Evolutionary conservation across 768 basidiomycete genomes (phyloP).

Genomic region (Lactifluus rugatus): DNA sequence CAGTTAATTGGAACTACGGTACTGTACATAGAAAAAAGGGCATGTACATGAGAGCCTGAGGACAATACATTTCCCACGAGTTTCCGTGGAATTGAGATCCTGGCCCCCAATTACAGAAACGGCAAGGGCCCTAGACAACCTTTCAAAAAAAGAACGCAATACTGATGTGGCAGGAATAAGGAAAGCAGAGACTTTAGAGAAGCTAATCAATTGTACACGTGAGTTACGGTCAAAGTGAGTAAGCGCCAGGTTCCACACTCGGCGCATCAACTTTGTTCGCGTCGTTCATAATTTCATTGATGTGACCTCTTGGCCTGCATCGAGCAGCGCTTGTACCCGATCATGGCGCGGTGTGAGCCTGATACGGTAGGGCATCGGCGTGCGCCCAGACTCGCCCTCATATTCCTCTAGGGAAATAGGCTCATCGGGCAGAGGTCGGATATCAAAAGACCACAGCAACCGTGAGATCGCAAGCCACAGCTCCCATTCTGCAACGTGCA

Average conservation of each 20-base stretch:
- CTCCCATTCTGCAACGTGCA: conserved; percentile 38
- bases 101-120: too few relatives aligned
- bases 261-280: neutral
- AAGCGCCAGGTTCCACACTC: too few relatives aligned
- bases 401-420: conserved; percentile 39
- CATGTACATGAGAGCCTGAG: too few relatives aligned
- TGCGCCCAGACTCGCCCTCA: conserved; percentile 38
- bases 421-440: conserved; percentile 33
- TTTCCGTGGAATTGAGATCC: too few relatives aligned
- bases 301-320: conserved; percentile 11
- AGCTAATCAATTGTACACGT: neutral
- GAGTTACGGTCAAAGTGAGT: neutral
- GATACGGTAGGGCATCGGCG: conserved; percentile 35
- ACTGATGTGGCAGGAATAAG: too few relatives aligned
- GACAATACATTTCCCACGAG: too few relatives aligned
- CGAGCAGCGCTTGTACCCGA: conserved; percentile 5
- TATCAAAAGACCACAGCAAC: conserved; percentile 40
- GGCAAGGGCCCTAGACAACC: too few relatives aligned
- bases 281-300: conserved; percentile 8
- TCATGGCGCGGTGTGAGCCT: conserved; percentile 22
- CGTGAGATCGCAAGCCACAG: conserved; percentile 37
- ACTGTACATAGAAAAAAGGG: too few relatives aligned
- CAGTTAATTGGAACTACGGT: too few relatives aligned
- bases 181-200: too few relatives aligned
- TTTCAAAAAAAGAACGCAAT: too few relatives aligned